These are phyloP conservation scores for Penicillium sp. DNA, from an alignment of 2,329 filamentous ascomycete species.

Conservation along the genomic window DNA sequence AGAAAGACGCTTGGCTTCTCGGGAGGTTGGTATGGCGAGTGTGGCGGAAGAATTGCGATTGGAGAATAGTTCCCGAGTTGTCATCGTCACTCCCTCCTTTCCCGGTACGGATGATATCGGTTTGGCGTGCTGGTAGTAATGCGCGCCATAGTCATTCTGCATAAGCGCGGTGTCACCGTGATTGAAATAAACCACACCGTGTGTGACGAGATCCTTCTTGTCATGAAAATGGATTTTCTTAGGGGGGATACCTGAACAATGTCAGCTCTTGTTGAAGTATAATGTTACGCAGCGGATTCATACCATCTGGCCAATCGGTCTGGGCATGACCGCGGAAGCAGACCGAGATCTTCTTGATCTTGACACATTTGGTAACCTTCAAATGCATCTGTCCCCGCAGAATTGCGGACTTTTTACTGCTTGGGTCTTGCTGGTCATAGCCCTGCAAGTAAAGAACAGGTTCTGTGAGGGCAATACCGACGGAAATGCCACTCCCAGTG, in stretches of 20 bases:
- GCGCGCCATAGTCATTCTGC: conserved; percentile 63
- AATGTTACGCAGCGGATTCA: neutral
- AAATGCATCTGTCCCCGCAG: conserved; percentile 80
- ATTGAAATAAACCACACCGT: conserved; percentile 92
- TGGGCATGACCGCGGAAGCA: conserved; percentile 81
- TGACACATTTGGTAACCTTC: conserved; percentile 81
- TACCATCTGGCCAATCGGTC: conserved; percentile 93
- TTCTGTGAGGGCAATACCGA: conserved; percentile 49
- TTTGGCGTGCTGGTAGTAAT: conserved; percentile 58
- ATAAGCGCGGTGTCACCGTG: conserved; percentile 42
- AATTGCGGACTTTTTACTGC: conserved; percentile 71
- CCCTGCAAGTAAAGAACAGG: conserved; percentile 52
- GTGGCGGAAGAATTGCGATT: conserved; percentile 43
- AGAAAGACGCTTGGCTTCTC: conserved; percentile 67
- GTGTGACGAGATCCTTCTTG: conserved; percentile 80
- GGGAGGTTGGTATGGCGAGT: conserved; percentile 44
- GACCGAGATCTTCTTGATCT: conserved; percentile 86
- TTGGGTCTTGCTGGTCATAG: conserved; percentile 50
- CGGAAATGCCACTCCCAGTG: conserved; percentile 50
- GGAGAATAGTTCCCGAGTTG: conserved; percentile 40
- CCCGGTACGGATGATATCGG: conserved; percentile 29
- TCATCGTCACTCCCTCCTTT: conserved; percentile 35
- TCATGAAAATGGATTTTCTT: conserved; percentile 80
- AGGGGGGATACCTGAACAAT: conserved; percentile 70
- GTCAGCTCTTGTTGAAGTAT: conserved; percentile 4